A percentile compares a stretch with the other conserved stretches of the same genome.
These are phyloP conservation scores for Citrullus amarus DNA, from an alignment of 306 rosid species.

Conservation along the genomic window DNA sequence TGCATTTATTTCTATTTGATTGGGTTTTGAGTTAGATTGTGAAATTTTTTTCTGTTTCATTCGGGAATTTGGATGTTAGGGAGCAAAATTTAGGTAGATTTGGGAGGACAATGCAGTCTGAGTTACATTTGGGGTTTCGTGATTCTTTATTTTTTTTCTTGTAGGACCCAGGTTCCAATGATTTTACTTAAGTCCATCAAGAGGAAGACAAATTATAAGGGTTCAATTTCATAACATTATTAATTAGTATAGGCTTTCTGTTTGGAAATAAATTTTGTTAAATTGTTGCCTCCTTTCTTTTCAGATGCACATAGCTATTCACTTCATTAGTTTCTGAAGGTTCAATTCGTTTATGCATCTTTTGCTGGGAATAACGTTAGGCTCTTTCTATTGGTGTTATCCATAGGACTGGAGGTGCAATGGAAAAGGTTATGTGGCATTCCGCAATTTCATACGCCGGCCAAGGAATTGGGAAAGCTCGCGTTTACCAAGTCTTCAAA, in stretches of 20 bases:
- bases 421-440: conserved; percentile 83
- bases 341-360: not conserved
- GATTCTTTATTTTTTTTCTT: not conserved
- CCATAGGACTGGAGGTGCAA: conserved; percentile 88
- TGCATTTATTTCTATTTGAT: not conserved
- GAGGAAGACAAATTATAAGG: not conserved
- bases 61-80: not conserved
- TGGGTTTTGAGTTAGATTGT: not conserved
- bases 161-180: not conserved
- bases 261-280: not conserved
- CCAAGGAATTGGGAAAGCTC: conserved; percentile 72
- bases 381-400: not conserved
- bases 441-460: conserved; percentile 55
- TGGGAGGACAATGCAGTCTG: not conserved
- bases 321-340: not conserved
- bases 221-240: not conserved
- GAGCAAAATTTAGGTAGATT: not conserved
- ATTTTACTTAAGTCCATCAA: not conserved
- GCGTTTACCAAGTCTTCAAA: conserved; percentile 49
- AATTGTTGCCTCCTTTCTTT: not conserved
- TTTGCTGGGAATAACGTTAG: not conserved
- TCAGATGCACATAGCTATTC: not conserved
- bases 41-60: not conserved
- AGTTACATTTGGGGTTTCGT: not conserved
- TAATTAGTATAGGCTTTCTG: not conserved